These are phyloP conservation scores for Anisodus acutangulus DNA, from an alignment of 257 asterid genomes.

Conservation along the genomic window DNA sequence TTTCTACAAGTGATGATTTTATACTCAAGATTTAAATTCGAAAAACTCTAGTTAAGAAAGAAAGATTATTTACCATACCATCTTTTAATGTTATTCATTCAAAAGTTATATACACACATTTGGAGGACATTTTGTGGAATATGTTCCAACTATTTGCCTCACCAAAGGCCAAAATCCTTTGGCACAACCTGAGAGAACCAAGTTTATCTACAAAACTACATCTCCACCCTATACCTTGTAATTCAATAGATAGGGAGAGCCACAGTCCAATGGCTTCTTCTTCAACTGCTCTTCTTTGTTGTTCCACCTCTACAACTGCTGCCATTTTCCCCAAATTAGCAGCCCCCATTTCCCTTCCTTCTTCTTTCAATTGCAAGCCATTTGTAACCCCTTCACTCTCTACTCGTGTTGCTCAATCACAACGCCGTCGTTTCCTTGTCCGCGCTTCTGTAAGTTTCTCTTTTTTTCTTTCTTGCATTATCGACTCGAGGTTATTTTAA, in stretches of 20 bases:
- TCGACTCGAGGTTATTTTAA: neutral
- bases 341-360: slow-evolving; percentile 44
- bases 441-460: slow-evolving; percentile 65
- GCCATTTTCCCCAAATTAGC: slow-evolving; percentile 47
- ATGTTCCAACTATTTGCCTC: neutral
- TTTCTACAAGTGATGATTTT: too few species aligned
- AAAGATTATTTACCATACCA: too few species aligned
- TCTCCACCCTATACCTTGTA: too few species aligned
- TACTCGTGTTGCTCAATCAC: slow-evolving; percentile 43
- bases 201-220: neutral
- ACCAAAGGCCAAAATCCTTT: neutral
- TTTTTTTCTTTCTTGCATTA: neutral
- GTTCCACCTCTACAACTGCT: slow-evolving; percentile 53
- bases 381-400: slow-evolving; percentile 50
- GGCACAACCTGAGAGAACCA: neutral
- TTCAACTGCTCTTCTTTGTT: slow-evolving; percentile 54
- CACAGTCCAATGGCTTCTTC: slow-evolving; percentile 61
- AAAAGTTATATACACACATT: too few species aligned
- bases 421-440: slow-evolving; percentile 45
- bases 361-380: slow-evolving; percentile 54
- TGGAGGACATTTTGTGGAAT: too few species aligned
- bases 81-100: too few species aligned
- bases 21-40: too few species aligned
- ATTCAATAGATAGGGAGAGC: too few species aligned
- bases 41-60: too few species aligned